Percentiles rank a stretch among this genome's conserved stretches.
Conservation (phyloP, 129 eudicot species). For the Flaveria linearis region DNA sequence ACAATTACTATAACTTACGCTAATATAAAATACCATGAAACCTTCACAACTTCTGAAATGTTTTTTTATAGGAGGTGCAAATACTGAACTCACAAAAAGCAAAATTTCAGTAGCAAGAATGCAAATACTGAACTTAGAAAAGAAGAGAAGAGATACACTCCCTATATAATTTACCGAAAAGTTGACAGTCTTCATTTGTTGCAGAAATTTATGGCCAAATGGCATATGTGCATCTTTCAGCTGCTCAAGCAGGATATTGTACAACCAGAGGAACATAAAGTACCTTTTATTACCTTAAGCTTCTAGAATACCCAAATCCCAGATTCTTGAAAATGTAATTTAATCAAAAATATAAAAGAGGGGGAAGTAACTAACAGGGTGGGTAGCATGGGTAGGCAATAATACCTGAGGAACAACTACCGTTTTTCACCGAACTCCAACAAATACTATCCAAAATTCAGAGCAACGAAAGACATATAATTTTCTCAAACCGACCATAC, state of each 20-base stretch:
- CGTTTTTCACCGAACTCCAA: slow-evolving; percentile 35
- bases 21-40: slow-evolving; percentile 65
- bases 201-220: slow-evolving; percentile 51
- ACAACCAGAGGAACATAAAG: slow-evolving; percentile 34
- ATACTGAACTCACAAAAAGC: slow-evolving; percentile 48
- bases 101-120: slow-evolving; percentile 61
- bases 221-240: slow-evolving; percentile 48
- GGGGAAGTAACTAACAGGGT: slow-evolving; percentile 33
- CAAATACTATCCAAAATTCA: slow-evolving; percentile 31
- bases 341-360: slow-evolving; percentile 22
- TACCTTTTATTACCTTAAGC: slow-evolving; percentile 46
- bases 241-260: slow-evolving; percentile 52
- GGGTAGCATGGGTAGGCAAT: slow-evolving; percentile 31
- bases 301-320: slow-evolving; percentile 47
- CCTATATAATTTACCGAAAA: slow-evolving; percentile 65
- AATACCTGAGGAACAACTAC: slow-evolving; percentile 61
- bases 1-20: slow-evolving; percentile 32
- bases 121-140: slow-evolving; percentile 43
- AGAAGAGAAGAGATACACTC: slow-evolving; percentile 65
- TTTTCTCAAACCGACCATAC: slow-evolving; percentile 35
- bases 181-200: slow-evolving; percentile 59
- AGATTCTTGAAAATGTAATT: slow-evolving; percentile 29
- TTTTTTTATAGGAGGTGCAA: slow-evolving; percentile 54
- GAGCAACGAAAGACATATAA: slow-evolving; percentile 27
- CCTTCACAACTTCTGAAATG: slow-evolving; percentile 62